Evolutionary conservation across 495 filamentous ascomycete species (phyloP).

Genomic region (Trichoderma asperelloides): DNA sequence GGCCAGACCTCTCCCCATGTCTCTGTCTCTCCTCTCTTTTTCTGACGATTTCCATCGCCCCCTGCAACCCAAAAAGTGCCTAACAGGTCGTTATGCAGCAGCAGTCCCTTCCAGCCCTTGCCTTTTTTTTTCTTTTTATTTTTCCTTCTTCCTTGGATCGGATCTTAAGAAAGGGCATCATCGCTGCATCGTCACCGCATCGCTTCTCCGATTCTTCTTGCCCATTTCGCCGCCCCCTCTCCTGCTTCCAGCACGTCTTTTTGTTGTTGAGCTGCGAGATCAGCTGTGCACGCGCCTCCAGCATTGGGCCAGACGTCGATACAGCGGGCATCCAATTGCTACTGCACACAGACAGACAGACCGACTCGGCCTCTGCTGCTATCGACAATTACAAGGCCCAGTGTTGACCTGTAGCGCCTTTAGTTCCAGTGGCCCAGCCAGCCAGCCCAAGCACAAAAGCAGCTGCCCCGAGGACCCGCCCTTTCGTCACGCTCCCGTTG

Average conservation of each 20-base stretch:
- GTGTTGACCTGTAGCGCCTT: no score
- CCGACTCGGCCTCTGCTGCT: no score
- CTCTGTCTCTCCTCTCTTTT: no score
- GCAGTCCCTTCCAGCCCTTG: not conserved
- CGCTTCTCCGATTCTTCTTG: not conserved
- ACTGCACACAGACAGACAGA: no score
- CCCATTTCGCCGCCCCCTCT: not conserved
- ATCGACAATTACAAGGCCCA: no score
- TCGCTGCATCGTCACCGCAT: not conserved
- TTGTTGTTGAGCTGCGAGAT: not conserved
- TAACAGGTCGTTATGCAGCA: not conserved
- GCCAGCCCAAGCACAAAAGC: not conserved
- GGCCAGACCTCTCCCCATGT: no score
- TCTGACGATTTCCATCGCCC: no score
- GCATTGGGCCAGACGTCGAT: not conserved
- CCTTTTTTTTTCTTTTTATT: not conserved
- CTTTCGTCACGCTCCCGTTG: conserved; percentile 8
- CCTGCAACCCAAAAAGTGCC: not conserved
- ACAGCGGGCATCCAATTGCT: not conserved
- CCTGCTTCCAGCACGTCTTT: not conserved
- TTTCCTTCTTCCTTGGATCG: not conserved
- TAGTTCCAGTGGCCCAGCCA: not conserved
- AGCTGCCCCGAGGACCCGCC: conserved; percentile 1
- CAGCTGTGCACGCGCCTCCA: not conserved
- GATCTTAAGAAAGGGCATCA: not conserved